Conservation (phyloP, 2,329 filamentous ascomycete species). For the Decorospora gaudefroyi region DNA sequence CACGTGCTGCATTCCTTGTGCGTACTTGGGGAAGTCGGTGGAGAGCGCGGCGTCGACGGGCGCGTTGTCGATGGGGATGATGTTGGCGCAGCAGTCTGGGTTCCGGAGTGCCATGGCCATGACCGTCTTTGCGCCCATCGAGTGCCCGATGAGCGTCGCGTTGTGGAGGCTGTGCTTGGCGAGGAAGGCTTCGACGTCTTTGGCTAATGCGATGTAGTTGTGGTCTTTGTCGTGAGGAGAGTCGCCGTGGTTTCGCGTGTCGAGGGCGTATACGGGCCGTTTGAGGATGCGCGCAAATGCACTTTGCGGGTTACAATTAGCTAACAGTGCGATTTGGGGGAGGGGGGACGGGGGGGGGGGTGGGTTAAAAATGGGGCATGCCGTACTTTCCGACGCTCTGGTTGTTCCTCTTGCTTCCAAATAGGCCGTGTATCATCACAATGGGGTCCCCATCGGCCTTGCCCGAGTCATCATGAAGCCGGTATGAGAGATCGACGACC, state of each 20-base stretch:
- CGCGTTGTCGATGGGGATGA: constrained; percentile 90
- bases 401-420: constrained; percentile 95
- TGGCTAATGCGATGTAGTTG: constrained; percentile 80
- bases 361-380: fast-evolving
- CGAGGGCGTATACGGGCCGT: constrained; percentile 80
- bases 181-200: constrained; percentile 82
- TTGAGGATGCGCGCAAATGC: constrained; percentile 79
- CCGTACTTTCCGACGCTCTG: constrained; percentile 85
- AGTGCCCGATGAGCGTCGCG: constrained; percentile 85
- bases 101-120: constrained; percentile 81
- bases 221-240: constrained; percentile 77
- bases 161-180: constrained; percentile 68
- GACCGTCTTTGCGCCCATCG: constrained; percentile 93
- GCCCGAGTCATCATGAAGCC: constrained; percentile 43
- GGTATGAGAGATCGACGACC: constrained; percentile 42
- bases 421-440: constrained; percentile 87
- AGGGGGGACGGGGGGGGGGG: constrained; percentile 2
- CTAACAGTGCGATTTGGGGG: background rate
- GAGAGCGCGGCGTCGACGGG: constrained; percentile 78
- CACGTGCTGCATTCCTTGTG: constrained; percentile 82
- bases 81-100: constrained; percentile 67
- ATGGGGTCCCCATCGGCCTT: constrained; percentile 64
- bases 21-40: constrained; percentile 76
- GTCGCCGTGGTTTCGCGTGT: constrained; percentile 91
- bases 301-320: constrained; percentile 56